phyloP scores from a whole-genome alignment of 2,329 filamentous ascomycete species.

The Cladophialophora carrionii region DNA sequence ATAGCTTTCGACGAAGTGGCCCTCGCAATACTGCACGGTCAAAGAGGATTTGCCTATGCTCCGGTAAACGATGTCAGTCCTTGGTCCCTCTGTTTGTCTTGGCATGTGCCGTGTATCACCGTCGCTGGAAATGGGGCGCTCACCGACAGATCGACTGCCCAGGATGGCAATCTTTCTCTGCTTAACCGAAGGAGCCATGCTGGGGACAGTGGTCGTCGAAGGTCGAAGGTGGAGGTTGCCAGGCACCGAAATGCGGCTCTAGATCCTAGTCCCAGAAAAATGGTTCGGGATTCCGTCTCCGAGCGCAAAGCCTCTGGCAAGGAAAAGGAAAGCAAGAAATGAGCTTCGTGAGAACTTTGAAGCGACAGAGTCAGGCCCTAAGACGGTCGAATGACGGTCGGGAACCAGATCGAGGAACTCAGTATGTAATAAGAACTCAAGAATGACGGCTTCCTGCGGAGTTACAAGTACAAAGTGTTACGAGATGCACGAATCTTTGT shows the following conservation, averaged over 20 bases:
- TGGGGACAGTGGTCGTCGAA: conserved; percentile 2
- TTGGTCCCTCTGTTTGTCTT: not conserved
- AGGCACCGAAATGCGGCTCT: conserved; percentile 1
- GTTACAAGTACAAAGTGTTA: conserved; percentile 16
- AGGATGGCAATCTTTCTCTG: conserved; percentile 96
- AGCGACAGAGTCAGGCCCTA: conserved; percentile 15
- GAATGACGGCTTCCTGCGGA: conserved; percentile 31
- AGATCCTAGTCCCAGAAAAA: conserved; percentile 17
- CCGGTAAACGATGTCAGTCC: conserved; percentile 12
- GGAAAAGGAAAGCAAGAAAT: conserved; percentile 14
- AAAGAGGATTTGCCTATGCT: conserved; percentile 88
- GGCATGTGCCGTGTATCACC: not conserved
- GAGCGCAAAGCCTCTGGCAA: conserved; percentile 10
- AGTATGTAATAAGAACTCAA: conserved; percentile 34
- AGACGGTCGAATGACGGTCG: conserved; percentile 14
- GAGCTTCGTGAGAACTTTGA: conserved; percentile 9
- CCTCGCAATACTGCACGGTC: conserved; percentile 95
- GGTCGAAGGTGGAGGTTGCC: not conserved
- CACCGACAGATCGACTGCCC: conserved; percentile 88
- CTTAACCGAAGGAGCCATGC: conserved; percentile 73
- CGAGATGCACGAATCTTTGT: conserved; percentile 1
- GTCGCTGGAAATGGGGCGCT: conserved; percentile 41
- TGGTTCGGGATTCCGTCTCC: conserved; percentile 1
- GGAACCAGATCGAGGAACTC: conserved; percentile 23
- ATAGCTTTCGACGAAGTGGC: conserved; percentile 98